Conservation (phyloP, 306 rosid species). For the Begonia loranthoides region DNA sequence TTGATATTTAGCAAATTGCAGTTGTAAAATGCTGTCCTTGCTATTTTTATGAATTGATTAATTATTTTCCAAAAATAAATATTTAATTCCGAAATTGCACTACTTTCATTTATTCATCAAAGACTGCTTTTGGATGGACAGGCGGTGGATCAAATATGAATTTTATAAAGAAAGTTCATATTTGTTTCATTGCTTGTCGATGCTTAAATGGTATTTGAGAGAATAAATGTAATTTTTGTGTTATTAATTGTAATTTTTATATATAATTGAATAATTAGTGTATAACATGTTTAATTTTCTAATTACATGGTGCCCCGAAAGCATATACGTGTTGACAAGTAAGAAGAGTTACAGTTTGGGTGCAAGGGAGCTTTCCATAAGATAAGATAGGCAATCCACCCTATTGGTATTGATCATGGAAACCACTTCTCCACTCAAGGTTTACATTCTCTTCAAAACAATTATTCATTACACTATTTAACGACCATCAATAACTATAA, state of each 20-base stretch:
- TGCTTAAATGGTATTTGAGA: conserved; percentile 3
- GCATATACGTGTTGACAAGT: conserved; percentile 34
- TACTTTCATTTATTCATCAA: neutral
- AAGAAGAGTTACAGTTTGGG: conserved; percentile 46
- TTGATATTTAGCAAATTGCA: too few species aligned
- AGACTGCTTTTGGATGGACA: conserved; percentile 35
- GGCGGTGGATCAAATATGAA: conserved; percentile 89
- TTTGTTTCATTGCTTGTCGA: conserved; percentile 41
- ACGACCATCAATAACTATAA: neutral
- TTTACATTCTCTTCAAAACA: conserved; percentile 7
- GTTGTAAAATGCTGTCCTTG: too few species aligned
- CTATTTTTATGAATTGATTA: too few species aligned
- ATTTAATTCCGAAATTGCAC: neutral
- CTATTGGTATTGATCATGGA: conserved; percentile 82
- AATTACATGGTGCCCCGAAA: too few species aligned
- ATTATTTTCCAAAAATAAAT: neutral
- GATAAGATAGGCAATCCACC: conserved; percentile 44
- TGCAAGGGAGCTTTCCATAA: conserved; percentile 52
- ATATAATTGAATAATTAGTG: too few species aligned
- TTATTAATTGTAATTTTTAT: neutral
- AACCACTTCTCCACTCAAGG: conserved; percentile 40
- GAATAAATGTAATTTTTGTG: neutral
- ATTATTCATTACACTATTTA: neutral
- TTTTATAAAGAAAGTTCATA: conserved; percentile 32
- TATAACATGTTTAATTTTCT: too few species aligned